These are phyloP conservation scores for Metarhizium robertsii DNA, from an alignment of 2,329 filamentous ascomycete species.

Conservation along the genomic window DNA sequence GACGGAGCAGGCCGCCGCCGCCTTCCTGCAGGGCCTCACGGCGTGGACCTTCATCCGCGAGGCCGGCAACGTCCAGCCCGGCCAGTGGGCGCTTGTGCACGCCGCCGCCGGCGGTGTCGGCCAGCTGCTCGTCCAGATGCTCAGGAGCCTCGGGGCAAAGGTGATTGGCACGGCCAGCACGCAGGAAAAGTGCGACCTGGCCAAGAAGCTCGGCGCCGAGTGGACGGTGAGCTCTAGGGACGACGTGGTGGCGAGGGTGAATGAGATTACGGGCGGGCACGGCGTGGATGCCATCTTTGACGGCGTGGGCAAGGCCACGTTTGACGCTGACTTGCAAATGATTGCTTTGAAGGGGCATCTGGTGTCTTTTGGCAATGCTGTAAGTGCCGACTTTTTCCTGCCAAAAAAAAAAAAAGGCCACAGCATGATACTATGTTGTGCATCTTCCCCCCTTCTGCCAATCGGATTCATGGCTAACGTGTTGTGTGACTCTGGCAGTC, in stretches of 20 bases:
- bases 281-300: constrained; percentile 77
- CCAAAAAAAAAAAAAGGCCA: too few species aligned
- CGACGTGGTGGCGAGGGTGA: constrained; percentile 48
- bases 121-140: constrained; percentile 63
- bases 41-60: constrained; percentile 73
- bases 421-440: not conserved
- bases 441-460: not conserved
- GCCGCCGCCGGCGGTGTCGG: constrained; percentile 81
- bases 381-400: constrained; percentile 25
- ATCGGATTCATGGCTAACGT: not conserved
- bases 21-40: constrained; percentile 73
- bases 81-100: constrained; percentile 76
- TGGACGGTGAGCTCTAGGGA: constrained; percentile 62
- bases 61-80: constrained; percentile 62
- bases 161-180: constrained; percentile 74
- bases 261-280: constrained; percentile 60
- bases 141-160: constrained; percentile 62
- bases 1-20: constrained; percentile 55
- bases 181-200: constrained; percentile 61
- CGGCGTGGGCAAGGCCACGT: constrained; percentile 76
- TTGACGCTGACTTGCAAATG: constrained; percentile 66
- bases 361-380: constrained; percentile 72
- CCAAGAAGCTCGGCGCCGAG: constrained; percentile 60
- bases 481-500: constrained; percentile 24
- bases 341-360: constrained; percentile 70